A percentile compares a stretch with the other conserved stretches of the same genome.
These are phyloP conservation scores for Physaria fendleri DNA, from an alignment of 345 rosid genomes.

Conservation along the genomic window DNA sequence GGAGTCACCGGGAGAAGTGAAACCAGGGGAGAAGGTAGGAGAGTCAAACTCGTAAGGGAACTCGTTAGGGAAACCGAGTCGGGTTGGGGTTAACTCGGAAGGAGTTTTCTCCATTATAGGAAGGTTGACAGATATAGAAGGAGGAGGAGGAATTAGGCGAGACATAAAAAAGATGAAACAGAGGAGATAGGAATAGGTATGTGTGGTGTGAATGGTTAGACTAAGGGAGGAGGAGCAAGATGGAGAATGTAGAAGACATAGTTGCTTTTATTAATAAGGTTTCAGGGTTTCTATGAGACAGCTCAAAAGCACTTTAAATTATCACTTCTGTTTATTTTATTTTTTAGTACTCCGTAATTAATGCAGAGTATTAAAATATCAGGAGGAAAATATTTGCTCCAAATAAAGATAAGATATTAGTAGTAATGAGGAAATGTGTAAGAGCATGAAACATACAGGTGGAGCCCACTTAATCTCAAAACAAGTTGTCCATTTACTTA, in stretches of 20 bases:
- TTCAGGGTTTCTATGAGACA: constrained; percentile 33
- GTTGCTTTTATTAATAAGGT: constrained; percentile 38
- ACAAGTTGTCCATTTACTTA: constrained; percentile 10
- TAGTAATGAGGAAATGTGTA: background rate
- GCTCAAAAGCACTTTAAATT: constrained; percentile 36
- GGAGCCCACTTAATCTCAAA: constrained; percentile 30
- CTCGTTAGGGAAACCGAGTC: constrained; percentile 44
- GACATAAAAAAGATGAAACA: background rate
- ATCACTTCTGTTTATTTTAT: constrained; percentile 9
- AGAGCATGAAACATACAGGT: constrained; percentile 21
- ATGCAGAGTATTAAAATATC: no score
- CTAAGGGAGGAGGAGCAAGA: constrained; percentile 20
- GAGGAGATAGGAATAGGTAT: background rate
- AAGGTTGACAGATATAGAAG: background rate
- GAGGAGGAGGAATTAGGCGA: background rate
- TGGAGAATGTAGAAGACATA: constrained; percentile 29
- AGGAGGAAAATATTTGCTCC: no score
- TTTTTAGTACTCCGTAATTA: constrained; percentile 19
- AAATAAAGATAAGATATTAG: background rate
- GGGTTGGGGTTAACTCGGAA: constrained; percentile 19
- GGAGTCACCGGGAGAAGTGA: constrained; percentile 54
- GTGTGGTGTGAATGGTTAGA: background rate
- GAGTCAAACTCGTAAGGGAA: constrained; percentile 63
- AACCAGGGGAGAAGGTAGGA: constrained; percentile 29
- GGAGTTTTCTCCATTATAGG: constrained; percentile 3